Percentiles rank a stretch among this genome's conserved stretches.
Evolutionary conservation across 352 stramenopile genomes (phyloP).

Genomic region (Elongisporangium prolatum): DNA sequence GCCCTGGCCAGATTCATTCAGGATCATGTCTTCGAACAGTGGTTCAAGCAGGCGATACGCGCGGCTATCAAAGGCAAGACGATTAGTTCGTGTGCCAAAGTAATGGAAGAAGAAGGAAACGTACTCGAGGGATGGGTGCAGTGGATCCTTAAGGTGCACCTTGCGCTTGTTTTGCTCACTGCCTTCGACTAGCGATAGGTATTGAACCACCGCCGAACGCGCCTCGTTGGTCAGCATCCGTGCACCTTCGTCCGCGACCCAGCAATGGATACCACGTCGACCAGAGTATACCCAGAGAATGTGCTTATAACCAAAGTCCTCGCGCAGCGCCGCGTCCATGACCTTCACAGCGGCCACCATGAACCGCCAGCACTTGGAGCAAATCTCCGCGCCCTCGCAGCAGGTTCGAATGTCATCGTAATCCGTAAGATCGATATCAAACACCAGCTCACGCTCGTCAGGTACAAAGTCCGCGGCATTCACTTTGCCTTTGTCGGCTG

Average conservation of each 20-base stretch:
- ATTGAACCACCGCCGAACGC: conserved; percentile 95
- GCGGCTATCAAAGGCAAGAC: conserved; percentile 34
- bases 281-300: conserved; percentile 99
- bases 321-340: conserved; percentile 84
- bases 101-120: conserved; percentile 8
- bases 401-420: conserved; percentile 99
- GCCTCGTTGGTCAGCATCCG: conserved; percentile 94
- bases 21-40: conserved; percentile 90
- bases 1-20: conserved; percentile 90
- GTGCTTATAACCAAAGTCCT: conserved; percentile 99
- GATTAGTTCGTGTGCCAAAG: neutral
- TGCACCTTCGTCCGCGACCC: conserved; percentile 96
- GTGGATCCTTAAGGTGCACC: conserved; percentile 86
- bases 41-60: conserved; percentile 94
- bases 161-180: conserved; percentile 88
- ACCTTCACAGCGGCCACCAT: conserved; percentile 98
- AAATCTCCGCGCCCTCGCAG: conserved; percentile 90
- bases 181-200: conserved; percentile 93
- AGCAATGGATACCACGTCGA: conserved; percentile 99
- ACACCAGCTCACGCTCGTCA: conserved; percentile 97
- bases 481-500: conserved; percentile 83
- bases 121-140: conserved; percentile 93
- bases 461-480: conserved; percentile 86
- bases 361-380: conserved; percentile 95
- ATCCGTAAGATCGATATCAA: conserved; percentile 99